Evolutionary conservation across 140 eudicot genomes (phyloP).

Genomic region (Cichorium intybus): DNA sequence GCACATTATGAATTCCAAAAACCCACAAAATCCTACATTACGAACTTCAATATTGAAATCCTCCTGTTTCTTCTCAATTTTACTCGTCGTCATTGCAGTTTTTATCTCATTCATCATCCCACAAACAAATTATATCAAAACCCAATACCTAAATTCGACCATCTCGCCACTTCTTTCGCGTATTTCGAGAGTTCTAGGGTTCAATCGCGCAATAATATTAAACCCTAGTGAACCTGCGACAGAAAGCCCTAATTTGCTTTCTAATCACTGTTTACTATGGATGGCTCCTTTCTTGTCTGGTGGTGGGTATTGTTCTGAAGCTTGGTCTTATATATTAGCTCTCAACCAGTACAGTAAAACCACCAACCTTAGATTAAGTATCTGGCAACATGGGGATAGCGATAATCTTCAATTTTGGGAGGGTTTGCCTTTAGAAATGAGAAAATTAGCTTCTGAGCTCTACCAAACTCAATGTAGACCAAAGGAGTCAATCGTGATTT

Average conservation of each 20-base stretch:
- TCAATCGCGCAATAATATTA: slow-evolving; percentile 24
- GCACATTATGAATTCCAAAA: slow-evolving; percentile 28
- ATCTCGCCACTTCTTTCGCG: slow-evolving; percentile 21
- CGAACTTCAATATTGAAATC: slow-evolving; percentile 26
- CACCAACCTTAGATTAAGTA: slow-evolving; percentile 41
- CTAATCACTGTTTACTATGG: slow-evolving; percentile 63
- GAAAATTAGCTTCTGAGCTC: slow-evolving; percentile 46
- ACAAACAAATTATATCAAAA: slow-evolving; percentile 23
- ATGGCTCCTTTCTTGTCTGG: slow-evolving; percentile 89
- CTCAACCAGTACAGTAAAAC: slow-evolving; percentile 27
- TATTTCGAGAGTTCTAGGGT: slow-evolving; percentile 15
- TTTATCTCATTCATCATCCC: slow-evolving; percentile 40
- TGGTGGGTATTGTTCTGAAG: slow-evolving; percentile 90
- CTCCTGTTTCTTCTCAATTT: slow-evolving; percentile 38
- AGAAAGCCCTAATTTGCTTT: slow-evolving; percentile 7
- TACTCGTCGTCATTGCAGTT: slow-evolving; percentile 45
- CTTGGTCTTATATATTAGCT: slow-evolving; percentile 78
- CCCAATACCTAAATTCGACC: slow-evolving; percentile 23
- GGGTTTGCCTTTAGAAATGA: slow-evolving; percentile 62
- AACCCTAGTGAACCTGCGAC: slow-evolving; percentile 16
- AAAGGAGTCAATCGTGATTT: slow-evolving; percentile 53
- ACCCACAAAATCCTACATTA: slow-evolving; percentile 20
- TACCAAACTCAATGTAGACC: slow-evolving; percentile 44
- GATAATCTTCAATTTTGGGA: slow-evolving; percentile 56
- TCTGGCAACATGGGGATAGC: slow-evolving; percentile 66